Evolutionary conservation across 768 basidiomycete species (phyloP).

Genomic region (Mycena kentingensis): DNA sequence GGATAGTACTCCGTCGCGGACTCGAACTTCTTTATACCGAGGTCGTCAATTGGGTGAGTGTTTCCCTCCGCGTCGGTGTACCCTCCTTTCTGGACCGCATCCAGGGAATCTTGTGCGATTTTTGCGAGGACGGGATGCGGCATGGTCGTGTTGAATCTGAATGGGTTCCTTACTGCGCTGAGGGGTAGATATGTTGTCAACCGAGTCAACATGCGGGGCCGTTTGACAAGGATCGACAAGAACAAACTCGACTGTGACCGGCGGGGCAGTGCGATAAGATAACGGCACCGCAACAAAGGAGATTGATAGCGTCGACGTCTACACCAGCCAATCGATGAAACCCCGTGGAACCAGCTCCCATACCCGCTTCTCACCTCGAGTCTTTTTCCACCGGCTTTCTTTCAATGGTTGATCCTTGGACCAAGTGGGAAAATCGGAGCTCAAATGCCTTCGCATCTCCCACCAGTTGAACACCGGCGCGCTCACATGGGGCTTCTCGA

Average conservation of each 20-base stretch:
- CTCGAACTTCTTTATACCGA: constrained; percentile 31
- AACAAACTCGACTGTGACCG: neutral
- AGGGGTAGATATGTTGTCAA: neutral
- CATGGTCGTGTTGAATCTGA: neutral
- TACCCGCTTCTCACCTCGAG: too few relatives aligned
- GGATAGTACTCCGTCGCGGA: constrained; percentile 46
- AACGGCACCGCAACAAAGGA: too few relatives aligned
- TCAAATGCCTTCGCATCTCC: too few relatives aligned
- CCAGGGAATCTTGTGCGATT: constrained; percentile 47
- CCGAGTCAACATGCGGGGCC: neutral
- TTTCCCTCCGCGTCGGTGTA: constrained; percentile 30
- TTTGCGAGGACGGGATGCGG: constrained; percentile 13
- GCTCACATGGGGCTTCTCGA: too few relatives aligned
- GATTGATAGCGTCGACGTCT: too few relatives aligned
- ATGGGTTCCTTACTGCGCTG: neutral
- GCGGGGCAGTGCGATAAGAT: neutral
- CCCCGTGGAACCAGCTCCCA: too few relatives aligned
- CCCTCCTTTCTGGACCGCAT: constrained; percentile 42
- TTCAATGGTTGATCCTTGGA: too few relatives aligned
- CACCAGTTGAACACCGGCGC: too few relatives aligned
- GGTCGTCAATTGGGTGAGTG: constrained; percentile 37
- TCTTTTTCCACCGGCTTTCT: too few relatives aligned
- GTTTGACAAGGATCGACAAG: neutral
- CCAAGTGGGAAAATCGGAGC: too few relatives aligned
- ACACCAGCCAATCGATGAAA: too few relatives aligned